Evolutionary conservation across 2,329 filamentous ascomycete genomes (phyloP).

Genomic region (Aspergillus unguis): DNA sequence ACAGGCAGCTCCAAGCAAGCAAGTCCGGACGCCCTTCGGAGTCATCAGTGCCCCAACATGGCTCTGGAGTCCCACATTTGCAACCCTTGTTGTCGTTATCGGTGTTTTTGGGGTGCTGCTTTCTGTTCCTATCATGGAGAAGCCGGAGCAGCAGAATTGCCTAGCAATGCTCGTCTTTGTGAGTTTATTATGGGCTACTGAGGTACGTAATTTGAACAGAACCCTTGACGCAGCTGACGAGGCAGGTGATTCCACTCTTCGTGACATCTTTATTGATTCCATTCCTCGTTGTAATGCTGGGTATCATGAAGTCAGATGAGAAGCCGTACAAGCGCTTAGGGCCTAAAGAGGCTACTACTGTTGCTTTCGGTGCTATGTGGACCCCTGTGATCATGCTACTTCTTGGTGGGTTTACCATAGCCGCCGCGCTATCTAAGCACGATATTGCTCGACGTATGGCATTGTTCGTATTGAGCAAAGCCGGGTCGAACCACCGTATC

Average conservation of each 20-base stretch:
- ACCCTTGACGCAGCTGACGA: constrained; percentile 8
- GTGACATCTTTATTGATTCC: constrained; percentile 93
- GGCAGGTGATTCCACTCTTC: constrained; percentile 86
- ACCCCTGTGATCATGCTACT: constrained; percentile 98
- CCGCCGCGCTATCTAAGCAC: constrained; percentile 92
- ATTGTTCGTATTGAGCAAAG: constrained; percentile 93
- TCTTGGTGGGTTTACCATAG: constrained; percentile 91
- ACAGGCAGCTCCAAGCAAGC: constrained; percentile 60
- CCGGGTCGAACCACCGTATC: constrained; percentile 81
- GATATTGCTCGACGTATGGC: constrained; percentile 97
- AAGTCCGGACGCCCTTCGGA: constrained; percentile 76
- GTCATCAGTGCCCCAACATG: constrained; percentile 72
- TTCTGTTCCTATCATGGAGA: constrained; percentile 75
- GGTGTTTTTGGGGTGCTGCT: constrained; percentile 72
- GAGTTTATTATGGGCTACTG: constrained; percentile 92
- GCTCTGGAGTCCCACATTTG: constrained; percentile 78
- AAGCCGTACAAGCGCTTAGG: constrained; percentile 67
- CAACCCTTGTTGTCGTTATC: constrained; percentile 68
- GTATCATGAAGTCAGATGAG: constrained; percentile 75
- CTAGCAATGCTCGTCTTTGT: constrained; percentile 91
- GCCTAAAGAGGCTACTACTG: constrained; percentile 76
- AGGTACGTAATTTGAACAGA: constrained; percentile 51
- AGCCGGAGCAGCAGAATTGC: constrained; percentile 91
- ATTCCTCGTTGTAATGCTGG: constrained; percentile 83
- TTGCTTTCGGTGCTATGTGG: constrained; percentile 96